Base-by-base conservation (phyloP, 2,329 filamentous ascomycete species). In the Cercospora janseana region DNA sequence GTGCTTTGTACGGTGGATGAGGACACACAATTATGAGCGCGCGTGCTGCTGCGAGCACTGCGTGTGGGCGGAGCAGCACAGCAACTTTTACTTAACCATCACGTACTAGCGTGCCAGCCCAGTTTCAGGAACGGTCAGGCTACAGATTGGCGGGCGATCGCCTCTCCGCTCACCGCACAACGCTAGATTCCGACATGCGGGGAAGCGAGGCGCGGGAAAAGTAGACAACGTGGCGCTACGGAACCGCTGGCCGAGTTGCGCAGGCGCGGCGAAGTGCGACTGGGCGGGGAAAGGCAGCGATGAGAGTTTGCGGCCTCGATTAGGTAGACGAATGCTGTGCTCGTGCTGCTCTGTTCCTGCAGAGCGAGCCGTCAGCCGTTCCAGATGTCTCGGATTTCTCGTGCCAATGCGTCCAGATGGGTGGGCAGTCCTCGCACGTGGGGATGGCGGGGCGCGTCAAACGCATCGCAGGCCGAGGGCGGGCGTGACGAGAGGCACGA, bases 61-160 rank as follows among this genome's bases (percentile, higher is more conserved):
- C 37, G 24, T 32, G 37, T 29, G 34, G 26, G 41, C 28, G 40
- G 46, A 40, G 23, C 26, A 31, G 35, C 35, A 38, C 34, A 31
- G 43, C 45, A 49, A 37, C 23, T 46, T 41, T 53, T 53, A 53
- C 51, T 46, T 53, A 46, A 49, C 41, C 51, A 49, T 53, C 51
- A 49, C 51, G 51, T 53, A 53, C 32, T 47, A 49, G 46, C 41
- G 46, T 34, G 13, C 18, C 28, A 26, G 32, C 18, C 28, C 49
- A 49, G 51, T 43, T 32, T 47, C 51, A 53, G 51, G 51, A 42
- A 53, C 49, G 15, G 38, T 43, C n/a, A 26, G 35, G 35, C 46
- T 34, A 44, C 49, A 52, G 44, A 38, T 48, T 37, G 49, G 29
- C 35, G 47, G 49, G 28, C 20, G 44, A 52, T 46, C 44, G 40